Evolutionary conservation across 371 early-diverging fungal species (phyloP).

Genomic region (Mortierella sp.): DNA sequence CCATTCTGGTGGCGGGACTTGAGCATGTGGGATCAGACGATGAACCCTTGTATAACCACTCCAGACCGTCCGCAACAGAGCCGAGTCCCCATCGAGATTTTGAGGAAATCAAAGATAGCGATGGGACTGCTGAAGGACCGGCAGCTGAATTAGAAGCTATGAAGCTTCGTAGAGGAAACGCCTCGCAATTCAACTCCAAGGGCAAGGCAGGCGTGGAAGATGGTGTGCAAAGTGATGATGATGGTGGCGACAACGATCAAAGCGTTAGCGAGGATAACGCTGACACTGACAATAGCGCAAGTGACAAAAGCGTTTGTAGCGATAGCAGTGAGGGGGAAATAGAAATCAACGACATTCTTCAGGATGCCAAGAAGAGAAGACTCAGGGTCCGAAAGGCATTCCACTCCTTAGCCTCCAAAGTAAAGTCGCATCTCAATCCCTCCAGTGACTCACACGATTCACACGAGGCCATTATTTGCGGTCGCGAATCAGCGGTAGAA

Average conservation of each 20-base stretch:
- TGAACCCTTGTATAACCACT: conserved; percentile 23
- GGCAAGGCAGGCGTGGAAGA: background rate
- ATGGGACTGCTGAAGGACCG: conserved; percentile 13
- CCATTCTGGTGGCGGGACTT: conserved; percentile 36
- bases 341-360: background rate
- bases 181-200: background rate
- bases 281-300: background rate
- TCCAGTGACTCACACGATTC: background rate
- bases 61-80: conserved; percentile 15
- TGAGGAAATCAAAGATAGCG: background rate
- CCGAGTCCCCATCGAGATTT: conserved; percentile 15
- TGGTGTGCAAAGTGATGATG: background rate
- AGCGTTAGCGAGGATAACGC: background rate
- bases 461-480: background rate
- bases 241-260: background rate
- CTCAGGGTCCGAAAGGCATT: conserved; percentile 15
- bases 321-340: background rate
- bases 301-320: background rate
- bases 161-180: background rate
- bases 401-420: conserved; percentile 4
- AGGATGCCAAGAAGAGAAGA: background rate
- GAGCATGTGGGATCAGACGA: conserved; percentile 55
- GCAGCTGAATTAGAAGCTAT: conserved; percentile 25
- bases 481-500: background rate
- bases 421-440: conserved; percentile 2